Percentiles rank a stretch among this genome's conserved stretches.
phyloP scores from a whole-genome alignment of 1,284 basidiomycete species.

The Cryptococcus jaspeensis region DNA sequence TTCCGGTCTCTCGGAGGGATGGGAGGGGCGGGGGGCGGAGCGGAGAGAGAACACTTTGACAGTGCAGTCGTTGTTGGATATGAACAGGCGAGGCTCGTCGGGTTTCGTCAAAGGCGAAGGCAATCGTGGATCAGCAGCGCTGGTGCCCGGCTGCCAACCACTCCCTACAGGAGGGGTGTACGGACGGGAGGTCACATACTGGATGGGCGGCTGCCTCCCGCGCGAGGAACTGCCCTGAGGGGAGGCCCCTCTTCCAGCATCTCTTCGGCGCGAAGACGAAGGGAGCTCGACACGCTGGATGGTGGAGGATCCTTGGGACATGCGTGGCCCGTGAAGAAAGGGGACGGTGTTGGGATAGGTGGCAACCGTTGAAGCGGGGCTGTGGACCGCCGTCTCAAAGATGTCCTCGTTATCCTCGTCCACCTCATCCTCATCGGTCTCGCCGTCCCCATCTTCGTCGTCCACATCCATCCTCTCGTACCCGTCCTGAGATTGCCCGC shows the following conservation, averaged over 20 bases:
- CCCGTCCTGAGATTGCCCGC: constrained; percentile 2
- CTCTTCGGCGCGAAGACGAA: too few relatives aligned
- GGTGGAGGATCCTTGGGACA: constrained; percentile 31
- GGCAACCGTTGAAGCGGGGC: constrained; percentile 29
- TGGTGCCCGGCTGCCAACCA: too few relatives aligned
- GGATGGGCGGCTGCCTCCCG: constrained; percentile 13
- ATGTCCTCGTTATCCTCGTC: constrained; percentile 19
- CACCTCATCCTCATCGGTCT: constrained; percentile 11
- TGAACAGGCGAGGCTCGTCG: constrained; percentile 46
- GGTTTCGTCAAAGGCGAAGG: not conserved
- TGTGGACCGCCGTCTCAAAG: constrained; percentile 4
- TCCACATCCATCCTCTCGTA: constrained; percentile 8
- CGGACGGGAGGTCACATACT: constrained; percentile 32
- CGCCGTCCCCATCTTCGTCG: constrained; percentile 15
- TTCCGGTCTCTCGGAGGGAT: too few relatives aligned
- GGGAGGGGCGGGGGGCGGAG: not conserved
- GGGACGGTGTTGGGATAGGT: constrained; percentile 51
- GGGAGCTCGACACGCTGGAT: not conserved
- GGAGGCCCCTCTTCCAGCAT: too few relatives aligned
- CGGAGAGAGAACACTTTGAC: constrained; percentile 48
- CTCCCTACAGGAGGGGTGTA: not conserved
- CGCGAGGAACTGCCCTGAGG: not conserved
- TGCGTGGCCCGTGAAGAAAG: constrained; percentile 22
- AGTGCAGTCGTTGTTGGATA: constrained; percentile 51
- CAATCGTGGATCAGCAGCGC: constrained; percentile 3